Base-by-base conservation (phyloP, 2,329 filamentous ascomycete genomes). In the Proliferodiscus dingleyae region DNA sequence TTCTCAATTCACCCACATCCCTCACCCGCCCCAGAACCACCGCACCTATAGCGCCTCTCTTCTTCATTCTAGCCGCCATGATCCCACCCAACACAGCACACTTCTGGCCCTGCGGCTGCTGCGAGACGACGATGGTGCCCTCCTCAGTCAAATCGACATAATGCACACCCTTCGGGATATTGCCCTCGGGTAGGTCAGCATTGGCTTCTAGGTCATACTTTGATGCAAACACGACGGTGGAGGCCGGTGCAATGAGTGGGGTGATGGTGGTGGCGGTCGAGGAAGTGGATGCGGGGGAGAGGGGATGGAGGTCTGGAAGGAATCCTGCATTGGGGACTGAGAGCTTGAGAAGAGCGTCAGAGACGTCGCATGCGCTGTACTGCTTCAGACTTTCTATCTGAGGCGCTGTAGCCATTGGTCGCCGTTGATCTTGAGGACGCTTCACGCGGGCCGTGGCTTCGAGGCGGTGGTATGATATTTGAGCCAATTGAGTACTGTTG, bases 21-120 rank as follows among this genome's bases (percentile, higher is more conserved):
- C 85, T 72, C 5, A 84, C 77, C 30, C 85, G 69, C 1, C 85
- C 85, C 54, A 80, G 74, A 6, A 87, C 80, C n/a, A 89, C 67
- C 9, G 84, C 73, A 2, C 74, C 83, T 53, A 71, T 70, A 15
- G 77, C 77, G 11, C 77, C 76, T 9, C 82, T 70, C 11, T 74
- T 62, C 57, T 80, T 79, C 75, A 89, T 85, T 16, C 85, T 72
- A 23, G 77, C 69, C 4, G 83, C 85, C 76, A 89, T 85, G 53
- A 89, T 87, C 15, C 85, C 85, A n/a, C 86, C 86, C 5, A 87
- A 74, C 6, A 87, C 74, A 5, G 85, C 85, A 64, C 85, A 87
- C 41, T 72, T 73, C 61, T 88, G 83, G 1, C 71, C 73, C 0
- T 69, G 58, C 0, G 84, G 82, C 57, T 89, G 84, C 50, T 78